Evolutionary conservation across 768 basidiomycete species (phyloP), one percentile per base, ranked within the genome.

Genomic region (Plicaturopsis crispa): DNA sequence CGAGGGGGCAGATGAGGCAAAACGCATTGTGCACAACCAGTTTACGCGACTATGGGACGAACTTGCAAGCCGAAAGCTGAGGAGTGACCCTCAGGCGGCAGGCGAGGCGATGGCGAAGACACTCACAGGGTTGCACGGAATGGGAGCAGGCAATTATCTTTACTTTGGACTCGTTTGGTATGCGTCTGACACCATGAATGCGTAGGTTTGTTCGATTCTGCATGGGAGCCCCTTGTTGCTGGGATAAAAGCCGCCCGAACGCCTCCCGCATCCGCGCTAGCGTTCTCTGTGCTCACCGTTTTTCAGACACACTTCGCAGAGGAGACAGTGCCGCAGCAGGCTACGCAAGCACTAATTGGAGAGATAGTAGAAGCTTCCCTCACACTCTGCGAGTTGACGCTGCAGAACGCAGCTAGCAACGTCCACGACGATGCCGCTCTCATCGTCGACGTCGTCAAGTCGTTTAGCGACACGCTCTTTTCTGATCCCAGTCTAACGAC

Each of bases 391-490:
- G 56, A 61, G 26, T 39, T 44, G 3, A 37, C 52, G 10, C 47
- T 63, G 11, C 39, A 41, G 11, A 40, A 42, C 34, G 40, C 41
- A 43, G 48, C 22, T n/a, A n/a, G n/a, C n/a, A n/a, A n/a, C n/a
- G n/a, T n/a, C n/a, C n/a, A n/a, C n/a, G n/a, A n/a, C n/a, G n/a
- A n/a, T n/a, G n/a, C n/a, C n/a, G n/a, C n/a, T n/a, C n/a, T n/a
- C n/a, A n/a, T 78, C 20, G 60, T 69, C 11, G 59, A 58, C 26
- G 55, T 81, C 23, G 47, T 84, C 30, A 61, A 68, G 7, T 60
- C 65, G 4, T 83, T 84, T 43, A 72, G 72, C 2, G 54, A 63
- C 5, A 56, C 61, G 0, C 48, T 84, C 11, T 80, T 80, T 41
- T 42, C 56, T 2, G 65, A 78, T 28, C 45, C 24, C 4, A n/a